Conservation (phyloP, 2,329 filamentous ascomycete genomes). For the Fusarium hainanense region DNA sequence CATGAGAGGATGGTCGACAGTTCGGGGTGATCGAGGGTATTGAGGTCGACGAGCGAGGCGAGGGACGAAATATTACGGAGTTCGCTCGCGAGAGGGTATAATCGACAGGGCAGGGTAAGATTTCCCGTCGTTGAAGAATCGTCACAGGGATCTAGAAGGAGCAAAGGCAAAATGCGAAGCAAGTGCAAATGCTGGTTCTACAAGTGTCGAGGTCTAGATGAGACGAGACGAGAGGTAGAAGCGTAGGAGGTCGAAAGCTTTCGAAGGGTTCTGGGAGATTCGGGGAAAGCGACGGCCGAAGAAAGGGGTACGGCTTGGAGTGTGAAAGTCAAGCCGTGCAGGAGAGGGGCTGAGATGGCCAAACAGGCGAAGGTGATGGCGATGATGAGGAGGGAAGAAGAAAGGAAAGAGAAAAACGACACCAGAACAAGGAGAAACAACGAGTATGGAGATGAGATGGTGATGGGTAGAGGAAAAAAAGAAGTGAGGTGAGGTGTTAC, state of each 20-base stretch:
- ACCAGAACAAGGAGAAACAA: conserved; percentile 46
- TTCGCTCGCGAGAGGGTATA: conserved; percentile 37
- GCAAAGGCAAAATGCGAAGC: conserved; percentile 40
- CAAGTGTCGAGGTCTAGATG: conserved; percentile 46
- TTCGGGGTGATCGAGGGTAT: conserved; percentile 34
- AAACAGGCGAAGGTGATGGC: conserved; percentile 46
- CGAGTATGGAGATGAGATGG: conserved; percentile 44
- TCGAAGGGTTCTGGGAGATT: conserved; percentile 34
- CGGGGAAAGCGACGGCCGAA: conserved; percentile 42
- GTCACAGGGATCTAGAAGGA: conserved; percentile 44
- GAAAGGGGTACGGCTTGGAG: conserved; percentile 49
- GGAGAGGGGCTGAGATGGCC: conserved; percentile 41
- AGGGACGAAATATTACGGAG: conserved; percentile 45
- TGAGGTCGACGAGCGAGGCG: conserved; percentile 29
- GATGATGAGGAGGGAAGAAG: conserved; percentile 40
- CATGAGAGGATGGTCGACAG: conserved; percentile 47
- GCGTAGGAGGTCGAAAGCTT: conserved; percentile 34
- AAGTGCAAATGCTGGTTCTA: conserved; percentile 46
- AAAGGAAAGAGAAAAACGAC: conserved; percentile 42
- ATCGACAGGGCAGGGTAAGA: conserved; percentile 34
- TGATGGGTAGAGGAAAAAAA: conserved; percentile 39
- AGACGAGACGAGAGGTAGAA: conserved; percentile 34
- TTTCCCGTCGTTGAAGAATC: conserved; percentile 42
- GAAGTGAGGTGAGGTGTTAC: conserved; percentile 44
- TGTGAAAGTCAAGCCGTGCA: conserved; percentile 37